Evolutionary conservation across 2,329 filamentous ascomycete species (phyloP), one percentile per base, ranked within the genome.

Genomic region (Fusarium sp.): DNA sequence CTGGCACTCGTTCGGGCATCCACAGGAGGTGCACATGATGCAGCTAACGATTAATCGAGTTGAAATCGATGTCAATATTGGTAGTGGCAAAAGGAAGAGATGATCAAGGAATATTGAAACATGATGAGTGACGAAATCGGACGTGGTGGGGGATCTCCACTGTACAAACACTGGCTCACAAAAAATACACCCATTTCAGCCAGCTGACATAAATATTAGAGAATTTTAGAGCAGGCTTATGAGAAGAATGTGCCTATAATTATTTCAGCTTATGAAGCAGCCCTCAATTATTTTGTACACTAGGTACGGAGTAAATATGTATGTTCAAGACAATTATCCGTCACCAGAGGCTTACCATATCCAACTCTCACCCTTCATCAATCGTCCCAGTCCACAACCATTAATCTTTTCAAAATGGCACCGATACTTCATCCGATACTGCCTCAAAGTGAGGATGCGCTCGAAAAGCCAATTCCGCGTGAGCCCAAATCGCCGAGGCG

Each of bases 381-480:
- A n/a, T 45, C 58, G 35, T n/a, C n/a, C 4, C 10, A 37, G 16
- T n/a, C 22, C 22, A 40, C 10, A 16, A n/a, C 24, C 22, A 27
- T 35, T 35, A 37, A 37, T 22, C 35, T 6, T 8, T 13, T 56
- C 35, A 5, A 27, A 50, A 74, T 74, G 72, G 72, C 72, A 62
- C 71, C 74, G 29, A 74, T 70, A 63, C 54, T 70, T 47, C 63
- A 58, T n/a, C 42, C 22, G 16, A 72, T 66, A 68, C 50, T 72
- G 47, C 63, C 57, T 14, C 42, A 22, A 27, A 38, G 27, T 42
- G 66, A 64, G 50, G 70, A 62, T 20, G 13, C 24, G 5, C 68
- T 67, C 47, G 79, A 82, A 14, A 84, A 79, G 68, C 87, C 87
- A 1, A 80, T 81, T 11, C 87, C 87, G 6, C 84, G 87, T 24